Conservation (phyloP, 2,329 filamentous ascomycete genomes). For the Trichoderma endophyticum region DNA sequence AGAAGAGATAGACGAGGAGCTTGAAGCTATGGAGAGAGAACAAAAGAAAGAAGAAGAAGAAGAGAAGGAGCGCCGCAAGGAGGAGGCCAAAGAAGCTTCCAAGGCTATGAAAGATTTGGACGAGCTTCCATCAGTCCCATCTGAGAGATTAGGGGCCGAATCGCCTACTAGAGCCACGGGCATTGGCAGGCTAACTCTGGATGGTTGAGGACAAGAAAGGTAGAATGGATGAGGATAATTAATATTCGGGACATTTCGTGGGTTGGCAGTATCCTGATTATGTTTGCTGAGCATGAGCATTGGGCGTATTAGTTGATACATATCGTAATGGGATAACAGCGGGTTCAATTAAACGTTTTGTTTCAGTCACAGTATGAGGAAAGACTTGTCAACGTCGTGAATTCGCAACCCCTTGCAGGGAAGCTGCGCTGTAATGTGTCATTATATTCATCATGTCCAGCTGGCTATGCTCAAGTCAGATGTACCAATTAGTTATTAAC, state of each 20-base stretch:
- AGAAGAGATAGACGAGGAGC: constrained; percentile 80
- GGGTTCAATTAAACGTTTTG: neutral
- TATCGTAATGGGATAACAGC: neutral
- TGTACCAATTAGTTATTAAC: neutral
- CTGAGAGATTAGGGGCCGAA: constrained; percentile 9
- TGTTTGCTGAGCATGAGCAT: neutral
- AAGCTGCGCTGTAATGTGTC: neutral
- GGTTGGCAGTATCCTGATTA: neutral
- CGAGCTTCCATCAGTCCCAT: constrained; percentile 43
- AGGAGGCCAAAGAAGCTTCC: constrained; percentile 31
- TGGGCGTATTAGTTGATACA: neutral
- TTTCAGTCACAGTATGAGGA: neutral
- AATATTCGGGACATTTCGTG: neutral
- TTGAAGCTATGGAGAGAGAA: constrained; percentile 68
- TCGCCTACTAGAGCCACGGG: constrained; percentile 39
- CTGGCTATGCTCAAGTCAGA: neutral
- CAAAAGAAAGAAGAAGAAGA: constrained; percentile 55
- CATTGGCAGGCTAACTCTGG: constrained; percentile 33
- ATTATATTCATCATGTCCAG: neutral
- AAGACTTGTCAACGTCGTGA: neutral
- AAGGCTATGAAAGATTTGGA: constrained; percentile 53
- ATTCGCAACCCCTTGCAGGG: neutral
- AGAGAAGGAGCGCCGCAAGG: constrained; percentile 40
- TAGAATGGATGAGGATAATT: neutral
- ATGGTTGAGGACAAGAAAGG: neutral